A percentile compares a stretch with the other conserved stretches of the same genome.
phyloP scores from a whole-genome alignment of 306 rosid species.

The Acacia crassicarpa region DNA sequence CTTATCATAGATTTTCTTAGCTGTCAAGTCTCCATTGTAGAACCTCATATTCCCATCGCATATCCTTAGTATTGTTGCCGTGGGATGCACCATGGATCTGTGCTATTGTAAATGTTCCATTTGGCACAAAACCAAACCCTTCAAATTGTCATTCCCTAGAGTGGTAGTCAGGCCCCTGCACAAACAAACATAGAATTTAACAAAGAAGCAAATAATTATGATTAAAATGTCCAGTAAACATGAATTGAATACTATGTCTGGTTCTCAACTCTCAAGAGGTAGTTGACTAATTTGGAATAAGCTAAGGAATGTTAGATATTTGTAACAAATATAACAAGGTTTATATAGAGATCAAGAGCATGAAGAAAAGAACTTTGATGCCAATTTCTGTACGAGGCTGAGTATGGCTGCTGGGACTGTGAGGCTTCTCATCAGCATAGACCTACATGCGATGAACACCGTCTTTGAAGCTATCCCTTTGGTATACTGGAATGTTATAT shows the following conservation, averaged over 20 bases:
- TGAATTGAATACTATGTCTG: too few relatives aligned
- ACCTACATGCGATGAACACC: constrained; percentile 47
- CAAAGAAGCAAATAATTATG: not conserved
- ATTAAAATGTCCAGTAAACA: too few relatives aligned
- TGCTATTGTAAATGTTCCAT: constrained; percentile 45
- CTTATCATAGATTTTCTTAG: constrained; percentile 39
- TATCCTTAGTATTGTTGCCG: constrained; percentile 38
- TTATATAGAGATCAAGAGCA: not conserved
- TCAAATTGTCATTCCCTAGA: constrained; percentile 58
- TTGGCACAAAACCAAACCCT: constrained; percentile 49
- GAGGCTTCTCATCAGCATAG: constrained; percentile 51
- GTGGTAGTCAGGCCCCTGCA: constrained; percentile 43
- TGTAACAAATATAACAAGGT: not conserved
- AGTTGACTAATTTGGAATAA: too few relatives aligned
- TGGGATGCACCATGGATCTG: constrained; percentile 52
- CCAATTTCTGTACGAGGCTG: constrained; percentile 54
- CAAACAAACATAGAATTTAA: not conserved
- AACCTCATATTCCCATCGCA: constrained; percentile 51
- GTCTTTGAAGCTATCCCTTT: constrained; percentile 34
- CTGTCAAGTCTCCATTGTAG: constrained; percentile 33
- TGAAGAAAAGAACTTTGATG: constrained; percentile 23
- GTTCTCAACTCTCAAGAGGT: too few relatives aligned
- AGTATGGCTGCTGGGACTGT: constrained; percentile 30
- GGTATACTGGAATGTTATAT: constrained; percentile 37
- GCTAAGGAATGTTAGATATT: too few relatives aligned